Evolutionary conservation across 495 filamentous ascomycete species (phyloP), one percentile per base, ranked within the genome.

Genomic region (Podospora pseudoanserina): DNA sequence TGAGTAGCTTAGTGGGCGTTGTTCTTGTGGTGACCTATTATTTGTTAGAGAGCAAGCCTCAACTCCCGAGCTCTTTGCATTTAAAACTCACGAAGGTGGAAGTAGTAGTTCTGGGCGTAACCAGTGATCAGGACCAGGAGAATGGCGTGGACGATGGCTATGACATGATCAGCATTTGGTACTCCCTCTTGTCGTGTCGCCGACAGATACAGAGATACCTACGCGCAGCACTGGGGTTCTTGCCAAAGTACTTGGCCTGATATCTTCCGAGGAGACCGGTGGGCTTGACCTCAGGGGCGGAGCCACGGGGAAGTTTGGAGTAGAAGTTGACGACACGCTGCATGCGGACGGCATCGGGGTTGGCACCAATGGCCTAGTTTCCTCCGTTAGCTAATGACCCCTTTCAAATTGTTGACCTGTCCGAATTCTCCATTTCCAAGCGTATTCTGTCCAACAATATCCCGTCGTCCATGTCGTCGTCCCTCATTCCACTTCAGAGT

Each of bases 21-120:
- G 89, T 97, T 97, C 91, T 98, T 98, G 90, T 97, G 93, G 86
- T 97, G 93, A 71, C 94, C 94, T 98, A 72, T 13, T 4, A 15
- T 49, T 6, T 7, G 57, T 70, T 57, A 66, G 71, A 30, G 49
- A 30, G 16, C 19, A 6, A 2, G 32, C 11, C 63, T 16, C 4
- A 6, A 19, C 5, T 20, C 30, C 5, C n/a, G 3, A 1, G 16
- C 9, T 16, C 28, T 5, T 0, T 9, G 28, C 49, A 2, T 13
- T 49, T 1, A 27, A 49, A 26, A 67, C 92, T 78, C 89, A 99
- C 95, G 93, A 72, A 98, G 87, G 82, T 99, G 96, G 91, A 96
- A 98, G 86, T 99, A 98, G 89, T 99, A 99, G 81, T 95, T 91
- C 83, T 97, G 91, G 70, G 90, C 90, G 83, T 99, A 99, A 72